Evolutionary conservation across 345 rosid species (phyloP).

Genomic region (Euclidium syriacum): DNA sequence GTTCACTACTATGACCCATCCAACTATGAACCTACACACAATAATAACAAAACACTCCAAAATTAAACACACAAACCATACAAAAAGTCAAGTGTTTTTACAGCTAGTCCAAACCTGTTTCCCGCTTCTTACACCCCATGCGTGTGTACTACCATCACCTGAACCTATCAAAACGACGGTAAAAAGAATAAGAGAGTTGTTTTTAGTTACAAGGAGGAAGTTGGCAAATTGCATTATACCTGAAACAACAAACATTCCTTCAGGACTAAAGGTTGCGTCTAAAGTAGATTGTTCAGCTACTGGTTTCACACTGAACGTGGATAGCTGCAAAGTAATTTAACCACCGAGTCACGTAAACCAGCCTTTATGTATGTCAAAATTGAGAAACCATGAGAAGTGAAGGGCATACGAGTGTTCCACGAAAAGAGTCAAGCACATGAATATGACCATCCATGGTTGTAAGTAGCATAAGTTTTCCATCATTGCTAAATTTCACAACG

Average conservation of each 20-base stretch:
- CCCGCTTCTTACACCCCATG: slow-evolving; percentile 87
- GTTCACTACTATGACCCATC: slow-evolving; percentile 67
- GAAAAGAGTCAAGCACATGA: slow-evolving; percentile 88
- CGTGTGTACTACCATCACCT: slow-evolving; percentile 85
- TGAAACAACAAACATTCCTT: slow-evolving; percentile 86
- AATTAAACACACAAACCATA: neutral
- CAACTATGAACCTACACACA: slow-evolving; percentile 70
- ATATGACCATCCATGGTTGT: slow-evolving; percentile 89
- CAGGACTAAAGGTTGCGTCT: slow-evolving; percentile 97
- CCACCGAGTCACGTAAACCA: neutral
- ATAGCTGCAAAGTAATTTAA: slow-evolving; percentile 43
- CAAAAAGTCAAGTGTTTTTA: neutral
- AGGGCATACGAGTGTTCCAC: slow-evolving; percentile 72
- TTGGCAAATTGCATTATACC: slow-evolving; percentile 37
- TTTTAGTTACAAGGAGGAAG: neutral
- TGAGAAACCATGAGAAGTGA: neutral
- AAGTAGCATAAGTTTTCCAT: slow-evolving; percentile 88
- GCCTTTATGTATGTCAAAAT: neutral
- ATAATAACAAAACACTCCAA: neutral
- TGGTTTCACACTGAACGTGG: slow-evolving; percentile 80
- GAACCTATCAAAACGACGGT: slow-evolving; percentile 50
- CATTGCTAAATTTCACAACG: slow-evolving; percentile 84
- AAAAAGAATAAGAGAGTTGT: neutral
- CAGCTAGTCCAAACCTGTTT: slow-evolving; percentile 58
- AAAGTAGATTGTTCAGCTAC: slow-evolving; percentile 70